Percentiles rank a stretch among this genome's conserved stretches.
Evolutionary conservation across 2,329 filamentous ascomycete species (phyloP).

Genomic region (Fusarium sacchari): DNA sequence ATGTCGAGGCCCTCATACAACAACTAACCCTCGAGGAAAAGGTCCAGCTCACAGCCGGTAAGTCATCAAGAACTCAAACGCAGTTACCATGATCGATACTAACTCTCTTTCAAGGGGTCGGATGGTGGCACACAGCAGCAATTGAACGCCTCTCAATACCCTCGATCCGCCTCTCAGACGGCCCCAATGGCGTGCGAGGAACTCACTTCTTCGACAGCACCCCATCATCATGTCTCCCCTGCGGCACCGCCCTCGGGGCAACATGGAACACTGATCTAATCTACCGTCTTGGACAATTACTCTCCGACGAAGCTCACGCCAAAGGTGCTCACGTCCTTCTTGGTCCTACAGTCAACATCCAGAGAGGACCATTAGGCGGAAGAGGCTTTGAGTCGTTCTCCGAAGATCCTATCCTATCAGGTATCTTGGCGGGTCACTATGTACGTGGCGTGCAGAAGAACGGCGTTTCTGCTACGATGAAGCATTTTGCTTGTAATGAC

Average conservation of each 20-base stretch:
- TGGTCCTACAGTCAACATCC: not conserved
- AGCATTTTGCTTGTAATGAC: slow-evolving; percentile 28
- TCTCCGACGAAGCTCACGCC: not conserved
- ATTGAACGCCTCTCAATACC: slow-evolving; percentile 25
- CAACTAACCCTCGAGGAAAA: slow-evolving; percentile 2
- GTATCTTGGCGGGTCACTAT: not conserved
- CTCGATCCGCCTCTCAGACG: slow-evolving; percentile 20
- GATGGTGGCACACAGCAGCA: slow-evolving; percentile 26
- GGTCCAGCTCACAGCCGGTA: not conserved
- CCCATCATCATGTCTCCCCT: slow-evolving; percentile 35
- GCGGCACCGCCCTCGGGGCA: slow-evolving; percentile 23
- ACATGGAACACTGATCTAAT: not conserved
- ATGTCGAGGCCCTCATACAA: not conserved
- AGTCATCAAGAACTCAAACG: not conserved
- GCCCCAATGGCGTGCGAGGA: slow-evolving; percentile 36
- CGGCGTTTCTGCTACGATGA: slow-evolving; percentile 18
- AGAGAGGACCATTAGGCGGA: not conserved
- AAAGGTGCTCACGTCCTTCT: slow-evolving; percentile 1
- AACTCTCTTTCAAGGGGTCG: not conserved
- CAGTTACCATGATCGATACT: no score
- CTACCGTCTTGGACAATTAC: not conserved
- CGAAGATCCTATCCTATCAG: not conserved
- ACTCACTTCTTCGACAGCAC: slow-evolving; percentile 39
- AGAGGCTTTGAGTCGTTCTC: slow-evolving; percentile 3
- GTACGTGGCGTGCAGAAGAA: not conserved